Percentiles rank a stretch among this genome's conserved stretches.
Conservation (phyloP, 2,329 filamentous ascomycete species). For the Chalaropsis thielavioides region DNA sequence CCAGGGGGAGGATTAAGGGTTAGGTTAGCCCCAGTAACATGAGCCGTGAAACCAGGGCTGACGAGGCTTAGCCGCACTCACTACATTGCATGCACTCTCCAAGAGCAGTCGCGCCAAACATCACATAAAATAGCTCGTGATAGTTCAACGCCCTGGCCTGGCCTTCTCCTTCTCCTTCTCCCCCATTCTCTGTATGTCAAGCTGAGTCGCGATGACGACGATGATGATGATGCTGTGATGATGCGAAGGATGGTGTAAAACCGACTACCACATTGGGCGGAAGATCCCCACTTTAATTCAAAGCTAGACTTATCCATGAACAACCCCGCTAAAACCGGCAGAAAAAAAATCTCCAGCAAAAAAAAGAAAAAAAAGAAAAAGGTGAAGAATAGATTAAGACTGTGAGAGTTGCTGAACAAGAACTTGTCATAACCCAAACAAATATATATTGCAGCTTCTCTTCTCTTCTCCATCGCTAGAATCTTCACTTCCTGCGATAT, state of each 20-base stretch:
- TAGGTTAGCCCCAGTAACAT: background rate
- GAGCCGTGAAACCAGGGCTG: background rate
- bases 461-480: background rate
- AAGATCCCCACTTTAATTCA: background rate
- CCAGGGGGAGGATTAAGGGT: too few relatives aligned
- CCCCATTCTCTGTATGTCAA: background rate
- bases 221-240: background rate
- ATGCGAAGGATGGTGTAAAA: background rate
- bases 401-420: background rate
- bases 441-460: background rate
- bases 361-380: background rate
- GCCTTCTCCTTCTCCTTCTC: background rate
- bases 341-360: conserved; percentile 9
- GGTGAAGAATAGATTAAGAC: background rate
- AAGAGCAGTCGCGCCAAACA: background rate
- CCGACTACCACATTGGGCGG: background rate
- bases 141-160: background rate
- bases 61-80: background rate
- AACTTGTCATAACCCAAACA: background rate
- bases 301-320: background rate
- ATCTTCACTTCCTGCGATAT: background rate
- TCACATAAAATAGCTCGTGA: background rate
- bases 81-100: background rate
- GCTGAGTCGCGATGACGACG: background rate
- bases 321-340: conserved; percentile 9